A percentile compares a stretch with the other conserved stretches of the same genome.
phyloP scores from a whole-genome alignment of 257 asterid species.

The Solanum okadae region DNA sequence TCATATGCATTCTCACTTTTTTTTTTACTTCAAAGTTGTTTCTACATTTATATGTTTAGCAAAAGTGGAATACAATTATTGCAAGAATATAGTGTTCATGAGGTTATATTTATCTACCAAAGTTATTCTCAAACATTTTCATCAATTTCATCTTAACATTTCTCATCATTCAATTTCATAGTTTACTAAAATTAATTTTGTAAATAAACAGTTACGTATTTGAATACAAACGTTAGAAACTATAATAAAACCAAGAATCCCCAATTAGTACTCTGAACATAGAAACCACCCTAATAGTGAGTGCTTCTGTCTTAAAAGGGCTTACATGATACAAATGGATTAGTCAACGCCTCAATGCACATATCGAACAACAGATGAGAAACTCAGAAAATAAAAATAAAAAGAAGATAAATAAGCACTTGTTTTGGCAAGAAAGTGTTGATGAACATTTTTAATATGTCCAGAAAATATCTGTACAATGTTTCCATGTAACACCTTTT shows the following conservation, averaged over 20 bases:
- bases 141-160: neutral
- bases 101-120: neutral
- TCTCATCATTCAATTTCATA: neutral
- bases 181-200: neutral
- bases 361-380: too few relatives aligned
- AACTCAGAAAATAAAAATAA: neutral
- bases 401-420: neutral
- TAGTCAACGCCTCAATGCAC: neutral
- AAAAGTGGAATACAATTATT: neutral
- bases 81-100: neutral
- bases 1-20: neutral
- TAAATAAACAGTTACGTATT: too few relatives aligned
- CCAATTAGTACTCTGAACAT: fast-evolving
- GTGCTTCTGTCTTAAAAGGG: neutral
- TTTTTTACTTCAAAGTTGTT: neutral
- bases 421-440: neutral
- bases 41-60: neutral
- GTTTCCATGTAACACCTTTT: neutral
- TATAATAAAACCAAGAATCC: neutral
- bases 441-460: neutral
- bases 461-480: neutral
- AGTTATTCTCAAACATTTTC: neutral
- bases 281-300: neutral
- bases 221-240: too few relatives aligned
- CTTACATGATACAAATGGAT: too few relatives aligned